Base-by-base conservation (phyloP, 805 yeast genomes). In the Yarrowia alimentaria region DNA sequence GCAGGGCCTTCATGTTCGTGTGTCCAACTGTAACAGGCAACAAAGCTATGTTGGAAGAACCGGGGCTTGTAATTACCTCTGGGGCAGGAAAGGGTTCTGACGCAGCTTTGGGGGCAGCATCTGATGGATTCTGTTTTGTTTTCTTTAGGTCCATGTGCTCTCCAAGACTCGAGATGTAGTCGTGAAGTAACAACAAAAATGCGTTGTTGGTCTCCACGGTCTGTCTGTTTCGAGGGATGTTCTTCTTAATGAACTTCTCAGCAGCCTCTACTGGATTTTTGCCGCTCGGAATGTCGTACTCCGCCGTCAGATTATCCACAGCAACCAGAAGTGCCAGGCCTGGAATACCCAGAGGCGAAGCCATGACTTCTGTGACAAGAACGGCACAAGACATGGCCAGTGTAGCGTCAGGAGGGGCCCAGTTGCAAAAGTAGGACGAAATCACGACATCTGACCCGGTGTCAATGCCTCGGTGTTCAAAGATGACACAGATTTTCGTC, bases 321-420 rank as follows among this genome's bases (percentile, higher is more conserved):
- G 42, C 42, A 4, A 35, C 29, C n/a, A 22, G 42, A 5, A 35
- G 42, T 12, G 42, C 42, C 4, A 35, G 42, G 3, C 42, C 42
- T 11, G 42, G 42, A 17, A 35, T 22, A 10, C 42, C 42, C 42
- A 35, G 22, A 6, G 42, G 42, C 16, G 29, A 35, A 12, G 42
- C 42, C 7, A 22, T 11, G 6, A 35, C 29, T 24, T 35, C 42
- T 12, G 42, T 22, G 29, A 35, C 24, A 20, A 35, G 29, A 22
- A 29, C 42, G 11, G 42, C 42, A 24, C 42, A 35, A 11, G 42
- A 35, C 11, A 17, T 20, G 11, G 24, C 16, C 29, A 35, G 14
- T 2, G 42, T 28, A 4, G 29, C 42, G 4, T 35, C 29, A 1
- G 24, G 14, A 4, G 42, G 42, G 2, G 22, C 16, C 42, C 42